Percentiles rank a stretch among this genome's conserved stretches.
Evolutionary conservation across 1,284 basidiomycete genomes (phyloP).

Genomic region (Melampsora larici-populina): DNA sequence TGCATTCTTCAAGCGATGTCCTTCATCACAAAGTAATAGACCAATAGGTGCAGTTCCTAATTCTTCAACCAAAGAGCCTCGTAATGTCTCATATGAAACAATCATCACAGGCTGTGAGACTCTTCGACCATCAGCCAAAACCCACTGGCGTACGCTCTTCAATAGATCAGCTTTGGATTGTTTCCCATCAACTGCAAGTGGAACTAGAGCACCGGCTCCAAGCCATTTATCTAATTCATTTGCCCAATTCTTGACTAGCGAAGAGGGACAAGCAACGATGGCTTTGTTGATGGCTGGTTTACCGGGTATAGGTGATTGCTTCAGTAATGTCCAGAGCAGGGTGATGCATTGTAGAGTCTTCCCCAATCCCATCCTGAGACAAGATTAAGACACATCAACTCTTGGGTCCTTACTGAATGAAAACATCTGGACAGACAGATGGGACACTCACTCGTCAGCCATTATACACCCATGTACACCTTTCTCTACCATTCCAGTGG

Average conservation of each 20-base stretch:
- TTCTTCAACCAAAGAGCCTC: constrained; percentile 68
- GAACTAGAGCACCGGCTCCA: constrained; percentile 73
- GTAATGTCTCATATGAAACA: constrained; percentile 94
- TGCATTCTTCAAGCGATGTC: constrained; percentile 94
- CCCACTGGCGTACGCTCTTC: constrained; percentile 77
- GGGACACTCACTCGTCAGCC: constrained; percentile 93
- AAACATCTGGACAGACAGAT: background rate
- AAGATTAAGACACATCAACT: background rate
- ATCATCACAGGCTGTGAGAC: constrained; percentile 96
- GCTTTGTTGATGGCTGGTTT: constrained; percentile 93
- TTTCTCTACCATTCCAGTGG: constrained; percentile 85
- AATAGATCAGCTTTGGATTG: constrained; percentile 76
- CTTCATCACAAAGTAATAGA: constrained; percentile 90
- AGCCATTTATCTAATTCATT: constrained; percentile 97
- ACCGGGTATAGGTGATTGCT: constrained; percentile 83
- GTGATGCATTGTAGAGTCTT: constrained; percentile 97
- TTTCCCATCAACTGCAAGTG: constrained; percentile 84
- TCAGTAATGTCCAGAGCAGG: constrained; percentile 92
- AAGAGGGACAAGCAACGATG: constrained; percentile 95
- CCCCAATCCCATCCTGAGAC: constrained; percentile 51
- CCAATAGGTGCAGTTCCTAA: constrained; percentile 79
- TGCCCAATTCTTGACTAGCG: constrained; percentile 96
- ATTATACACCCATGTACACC: constrained; percentile 90
- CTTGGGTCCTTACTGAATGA: background rate
- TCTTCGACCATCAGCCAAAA: constrained; percentile 75